phyloP scores from a whole-genome alignment of 2,329 filamentous ascomycete species.

The Pseudogymnoascus sp. region DNA sequence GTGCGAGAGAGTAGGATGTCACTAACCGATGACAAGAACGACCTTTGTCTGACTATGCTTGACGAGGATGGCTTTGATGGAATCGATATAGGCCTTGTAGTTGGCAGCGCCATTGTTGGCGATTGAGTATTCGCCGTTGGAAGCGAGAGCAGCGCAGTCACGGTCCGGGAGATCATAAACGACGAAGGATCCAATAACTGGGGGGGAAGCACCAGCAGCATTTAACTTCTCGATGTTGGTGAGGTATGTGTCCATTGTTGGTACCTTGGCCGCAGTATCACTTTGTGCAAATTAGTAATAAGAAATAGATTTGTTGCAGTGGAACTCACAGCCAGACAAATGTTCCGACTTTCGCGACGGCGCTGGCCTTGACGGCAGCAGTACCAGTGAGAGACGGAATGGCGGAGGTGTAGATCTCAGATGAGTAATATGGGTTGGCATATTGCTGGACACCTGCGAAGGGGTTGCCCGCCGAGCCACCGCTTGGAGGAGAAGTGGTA shows the following conservation, averaged over 20 bases:
- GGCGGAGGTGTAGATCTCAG: conserved; percentile 46
- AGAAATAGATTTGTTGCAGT: neutral
- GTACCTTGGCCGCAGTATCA: conserved; percentile 42
- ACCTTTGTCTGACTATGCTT: conserved; percentile 44
- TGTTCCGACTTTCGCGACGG: conserved; percentile 43
- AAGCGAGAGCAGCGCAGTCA: conserved; percentile 55
- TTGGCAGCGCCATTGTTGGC: conserved; percentile 40
- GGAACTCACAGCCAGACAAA: conserved; percentile 44
- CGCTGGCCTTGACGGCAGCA: conserved; percentile 41
- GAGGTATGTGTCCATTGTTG: conserved; percentile 40
- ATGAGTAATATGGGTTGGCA: conserved; percentile 45
- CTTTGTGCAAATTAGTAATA: conserved; percentile 19
- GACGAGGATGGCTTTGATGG: conserved; percentile 45
- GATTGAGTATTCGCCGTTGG: conserved; percentile 54
- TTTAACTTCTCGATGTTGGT: conserved; percentile 41
- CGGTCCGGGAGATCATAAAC: conserved; percentile 58
- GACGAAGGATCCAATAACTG: conserved; percentile 45
- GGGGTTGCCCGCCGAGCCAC: conserved; percentile 42
- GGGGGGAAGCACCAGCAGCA: conserved; percentile 38
- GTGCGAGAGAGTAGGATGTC: neutral
- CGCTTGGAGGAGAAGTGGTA: conserved; percentile 28
- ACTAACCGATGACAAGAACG: conserved; percentile 42
- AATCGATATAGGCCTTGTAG: conserved; percentile 48
- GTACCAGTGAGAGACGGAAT: conserved; percentile 54
- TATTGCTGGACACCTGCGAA: conserved; percentile 43